Evolutionary conservation across 176 grass and related monocot species (phyloP).

Genomic region (Triticum dicoccoides): DNA sequence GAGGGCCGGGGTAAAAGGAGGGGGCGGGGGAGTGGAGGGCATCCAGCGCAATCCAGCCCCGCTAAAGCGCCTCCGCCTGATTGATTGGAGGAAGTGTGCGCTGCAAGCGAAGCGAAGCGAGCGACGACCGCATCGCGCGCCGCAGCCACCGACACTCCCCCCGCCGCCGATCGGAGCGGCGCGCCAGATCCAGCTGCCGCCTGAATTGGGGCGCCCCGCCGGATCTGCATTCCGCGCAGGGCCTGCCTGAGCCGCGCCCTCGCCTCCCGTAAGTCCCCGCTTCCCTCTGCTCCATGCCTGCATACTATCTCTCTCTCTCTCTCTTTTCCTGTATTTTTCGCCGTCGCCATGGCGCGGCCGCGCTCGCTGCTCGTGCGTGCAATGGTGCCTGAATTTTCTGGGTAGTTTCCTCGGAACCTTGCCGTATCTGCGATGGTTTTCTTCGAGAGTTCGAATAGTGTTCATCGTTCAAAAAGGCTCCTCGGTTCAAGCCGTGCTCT

Average conservation of each 20-base stretch:
- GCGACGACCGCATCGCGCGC: conserved; percentile 8
- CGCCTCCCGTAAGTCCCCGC: conserved; percentile 24
- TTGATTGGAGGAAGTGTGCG: conserved; percentile 20
- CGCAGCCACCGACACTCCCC: conserved; percentile 20
- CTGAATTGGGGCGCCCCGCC: conserved; percentile 27
- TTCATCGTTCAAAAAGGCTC: background rate
- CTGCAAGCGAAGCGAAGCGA: conserved; percentile 23
- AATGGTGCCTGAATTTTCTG: background rate
- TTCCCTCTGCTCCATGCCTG: background rate
- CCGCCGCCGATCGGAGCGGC: conserved; percentile 35
- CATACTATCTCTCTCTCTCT: background rate
- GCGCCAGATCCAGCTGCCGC: conserved; percentile 34
- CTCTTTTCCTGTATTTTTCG: background rate
- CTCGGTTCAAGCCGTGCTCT: background rate
- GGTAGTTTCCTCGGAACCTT: background rate
- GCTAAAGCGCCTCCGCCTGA: background rate
- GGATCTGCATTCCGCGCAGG: conserved; percentile 48
- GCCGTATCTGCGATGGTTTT: background rate
- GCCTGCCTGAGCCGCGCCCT: background rate
- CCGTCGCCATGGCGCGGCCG: background rate
- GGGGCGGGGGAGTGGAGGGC: background rate
- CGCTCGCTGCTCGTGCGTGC: background rate
- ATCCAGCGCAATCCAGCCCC: conserved; percentile 5
- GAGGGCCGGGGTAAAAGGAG: background rate
- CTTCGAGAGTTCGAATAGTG: background rate